Evolutionary conservation across 1,139 yeast species (phyloP).

Genomic region (Sugiyamaella pinicola): DNA sequence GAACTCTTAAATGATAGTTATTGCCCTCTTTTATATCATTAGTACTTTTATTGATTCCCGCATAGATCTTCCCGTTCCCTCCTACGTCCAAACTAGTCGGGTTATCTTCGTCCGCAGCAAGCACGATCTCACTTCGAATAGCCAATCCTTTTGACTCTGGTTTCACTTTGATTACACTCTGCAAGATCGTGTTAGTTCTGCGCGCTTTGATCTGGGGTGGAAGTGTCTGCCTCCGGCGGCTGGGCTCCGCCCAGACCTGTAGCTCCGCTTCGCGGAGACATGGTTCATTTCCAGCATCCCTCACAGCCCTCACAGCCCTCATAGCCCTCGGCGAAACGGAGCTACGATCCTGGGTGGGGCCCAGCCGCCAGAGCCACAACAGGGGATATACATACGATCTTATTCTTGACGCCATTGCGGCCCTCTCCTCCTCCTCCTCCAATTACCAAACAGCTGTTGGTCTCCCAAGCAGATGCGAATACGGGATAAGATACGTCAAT

Average conservation of each 20-base stretch:
- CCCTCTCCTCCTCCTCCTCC: slow-evolving; percentile 98
- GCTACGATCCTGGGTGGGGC: too few relatives aligned
- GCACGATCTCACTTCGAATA: slow-evolving; percentile 29
- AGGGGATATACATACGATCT: slow-evolving; percentile 45
- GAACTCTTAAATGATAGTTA: slow-evolving; percentile 75
- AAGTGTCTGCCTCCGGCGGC: too few relatives aligned
- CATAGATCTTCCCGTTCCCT: slow-evolving; percentile 50
- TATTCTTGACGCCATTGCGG: slow-evolving; percentile 82
- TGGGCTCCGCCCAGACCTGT: slow-evolving; percentile 13
- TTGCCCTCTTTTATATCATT: slow-evolving; percentile 59
- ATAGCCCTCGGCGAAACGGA: too few relatives aligned
- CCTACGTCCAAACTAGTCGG: slow-evolving; percentile 40
- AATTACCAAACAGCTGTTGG: slow-evolving; percentile 62
- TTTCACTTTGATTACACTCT: slow-evolving; percentile 30
- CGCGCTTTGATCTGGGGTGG: too few relatives aligned
- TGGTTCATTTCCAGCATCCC: too few relatives aligned
- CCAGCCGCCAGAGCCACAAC: neutral
- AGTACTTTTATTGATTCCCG: slow-evolving; percentile 74
- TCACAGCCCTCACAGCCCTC: too few relatives aligned
- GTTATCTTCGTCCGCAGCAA: slow-evolving; percentile 38
- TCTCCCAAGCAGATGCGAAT: slow-evolving; percentile 72
- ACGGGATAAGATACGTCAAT: slow-evolving; percentile 75
- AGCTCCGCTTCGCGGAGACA: too few relatives aligned
- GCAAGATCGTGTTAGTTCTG: slow-evolving; percentile 4
- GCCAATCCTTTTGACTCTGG: slow-evolving; percentile 22